phyloP scores from a whole-genome alignment of 1,139 yeast species.

The Debaryomyces psychrophilus region DNA sequence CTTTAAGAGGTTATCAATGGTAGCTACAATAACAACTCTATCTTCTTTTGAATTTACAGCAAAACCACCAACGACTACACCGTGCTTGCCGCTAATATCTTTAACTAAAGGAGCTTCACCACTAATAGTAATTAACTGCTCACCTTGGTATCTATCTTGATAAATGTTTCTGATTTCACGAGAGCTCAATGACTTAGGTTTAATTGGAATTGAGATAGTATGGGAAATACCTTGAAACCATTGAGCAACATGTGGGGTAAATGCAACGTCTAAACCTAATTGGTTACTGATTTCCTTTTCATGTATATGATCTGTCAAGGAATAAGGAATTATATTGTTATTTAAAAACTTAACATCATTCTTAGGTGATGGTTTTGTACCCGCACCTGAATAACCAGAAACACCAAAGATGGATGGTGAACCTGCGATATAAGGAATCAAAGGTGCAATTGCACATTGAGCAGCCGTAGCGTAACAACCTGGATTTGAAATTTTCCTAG shows the following conservation, averaged over 20 bases:
- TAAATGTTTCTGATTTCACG: conserved; percentile 84
- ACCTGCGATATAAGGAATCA: conserved; percentile 63
- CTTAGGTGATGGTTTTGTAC: conserved; percentile 97
- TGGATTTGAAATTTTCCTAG: conserved; percentile 89
- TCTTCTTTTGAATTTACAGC: conserved; percentile 87
- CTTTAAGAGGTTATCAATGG: conserved; percentile 91
- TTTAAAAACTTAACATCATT: conserved; percentile 75
- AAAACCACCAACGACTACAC: conserved; percentile 93
- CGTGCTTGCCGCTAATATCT: conserved; percentile 92
- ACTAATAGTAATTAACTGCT: conserved; percentile 77
- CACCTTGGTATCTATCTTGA: conserved; percentile 88
- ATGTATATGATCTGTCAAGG: conserved; percentile 94
- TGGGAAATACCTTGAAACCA: conserved; percentile 99
- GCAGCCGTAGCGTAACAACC: conserved; percentile 99
- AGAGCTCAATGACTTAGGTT: conserved; percentile 66
- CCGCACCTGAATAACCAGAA: conserved; percentile 98
- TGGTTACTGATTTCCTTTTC: conserved; percentile 88
- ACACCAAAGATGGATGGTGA: conserved; percentile 90
- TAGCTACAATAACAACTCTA: conserved; percentile 91
- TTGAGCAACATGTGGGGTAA: conserved; percentile 96
- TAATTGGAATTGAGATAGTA: conserved; percentile 88
- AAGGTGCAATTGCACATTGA: conserved; percentile 88
- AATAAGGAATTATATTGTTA: conserved; percentile 90
- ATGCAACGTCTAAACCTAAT: conserved; percentile 78
- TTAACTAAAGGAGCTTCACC: conserved; percentile 93